phyloP scores from a whole-genome alignment of 2,329 filamentous ascomycete species.

The Cyclaneusma minus region DNA sequence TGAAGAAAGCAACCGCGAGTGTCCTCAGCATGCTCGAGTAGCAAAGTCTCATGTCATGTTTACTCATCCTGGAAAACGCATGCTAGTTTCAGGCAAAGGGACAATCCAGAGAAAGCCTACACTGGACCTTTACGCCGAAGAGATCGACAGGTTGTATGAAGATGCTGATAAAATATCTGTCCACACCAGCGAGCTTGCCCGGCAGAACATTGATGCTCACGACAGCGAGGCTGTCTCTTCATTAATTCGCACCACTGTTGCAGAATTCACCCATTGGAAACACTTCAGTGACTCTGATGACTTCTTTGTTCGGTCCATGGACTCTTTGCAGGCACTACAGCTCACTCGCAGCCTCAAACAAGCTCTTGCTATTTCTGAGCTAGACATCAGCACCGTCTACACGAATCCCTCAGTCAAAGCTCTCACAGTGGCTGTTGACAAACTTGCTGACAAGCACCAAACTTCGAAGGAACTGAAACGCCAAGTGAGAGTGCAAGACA shows the following conservation, averaged over 20 bases:
- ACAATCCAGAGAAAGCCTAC: conserved; percentile 19
- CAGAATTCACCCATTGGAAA: not conserved
- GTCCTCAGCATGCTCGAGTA: conserved; percentile 16
- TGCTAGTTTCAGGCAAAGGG: conserved; percentile 20
- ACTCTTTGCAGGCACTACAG: conserved; percentile 11
- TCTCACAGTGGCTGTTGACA: too few species aligned
- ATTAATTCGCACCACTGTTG: conserved; percentile 2
- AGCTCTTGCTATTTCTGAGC: too few species aligned
- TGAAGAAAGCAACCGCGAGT: conserved; percentile 15
- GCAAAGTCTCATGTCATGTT: conserved; percentile 17
- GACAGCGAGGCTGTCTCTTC: not conserved
- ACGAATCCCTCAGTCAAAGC: too few species aligned
- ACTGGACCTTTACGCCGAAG: conserved; percentile 14
- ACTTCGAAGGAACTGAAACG: too few species aligned
- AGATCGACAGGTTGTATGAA: conserved; percentile 20
- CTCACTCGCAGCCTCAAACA: too few species aligned
- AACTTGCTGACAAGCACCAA: too few species aligned
- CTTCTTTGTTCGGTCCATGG: conserved; percentile 11
- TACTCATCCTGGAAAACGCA: conserved; percentile 15
- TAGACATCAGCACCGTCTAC: too few species aligned
- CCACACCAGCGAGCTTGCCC: too few species aligned
- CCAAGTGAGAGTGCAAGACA: too few species aligned
- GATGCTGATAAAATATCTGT: conserved; percentile 7
- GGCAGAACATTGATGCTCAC: too few species aligned
- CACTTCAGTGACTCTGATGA: conserved; percentile 4